Percentiles rank a stretch among this genome's conserved stretches.
phyloP scores from a whole-genome alignment of 345 rosid species.

The Eucalyptus microcorys region DNA sequence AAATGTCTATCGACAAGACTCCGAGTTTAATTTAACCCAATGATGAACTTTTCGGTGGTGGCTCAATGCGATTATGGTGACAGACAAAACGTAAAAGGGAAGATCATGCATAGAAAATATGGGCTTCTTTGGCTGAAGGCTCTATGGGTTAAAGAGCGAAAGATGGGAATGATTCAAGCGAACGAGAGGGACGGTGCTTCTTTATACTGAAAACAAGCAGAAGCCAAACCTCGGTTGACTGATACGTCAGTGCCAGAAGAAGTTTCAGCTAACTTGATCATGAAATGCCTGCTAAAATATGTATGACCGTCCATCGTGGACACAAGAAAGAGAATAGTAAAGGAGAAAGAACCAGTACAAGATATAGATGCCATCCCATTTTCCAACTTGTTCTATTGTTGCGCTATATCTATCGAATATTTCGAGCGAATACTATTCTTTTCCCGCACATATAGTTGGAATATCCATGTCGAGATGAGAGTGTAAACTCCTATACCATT shows the following conservation, averaged over 20 bases:
- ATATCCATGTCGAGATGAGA: background rate
- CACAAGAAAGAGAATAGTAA: background rate
- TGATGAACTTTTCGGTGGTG: background rate
- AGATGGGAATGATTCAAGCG: background rate
- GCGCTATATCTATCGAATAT: too few species aligned
- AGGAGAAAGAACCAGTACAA: too few species aligned
- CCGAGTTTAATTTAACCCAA: background rate
- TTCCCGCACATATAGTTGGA: background rate
- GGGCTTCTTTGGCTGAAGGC: background rate
- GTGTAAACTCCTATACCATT: background rate
- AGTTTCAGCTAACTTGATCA: background rate
- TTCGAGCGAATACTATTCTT: background rate
- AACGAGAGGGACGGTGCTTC: background rate
- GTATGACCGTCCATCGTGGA: too few species aligned
- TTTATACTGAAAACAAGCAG: background rate
- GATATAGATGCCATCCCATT: too few species aligned
- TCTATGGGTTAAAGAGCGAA: background rate
- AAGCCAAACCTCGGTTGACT: background rate
- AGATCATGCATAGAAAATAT: background rate
- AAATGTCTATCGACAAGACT: background rate
- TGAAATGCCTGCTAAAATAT: too few species aligned
- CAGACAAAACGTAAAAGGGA: background rate
- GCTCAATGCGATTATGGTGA: background rate
- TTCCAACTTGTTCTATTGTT: too few species aligned
- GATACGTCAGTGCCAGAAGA: background rate